phyloP scores from a whole-genome alignment of 2,329 filamentous ascomycete genomes.

The Aspergillus pseudoviridinutans region DNA sequence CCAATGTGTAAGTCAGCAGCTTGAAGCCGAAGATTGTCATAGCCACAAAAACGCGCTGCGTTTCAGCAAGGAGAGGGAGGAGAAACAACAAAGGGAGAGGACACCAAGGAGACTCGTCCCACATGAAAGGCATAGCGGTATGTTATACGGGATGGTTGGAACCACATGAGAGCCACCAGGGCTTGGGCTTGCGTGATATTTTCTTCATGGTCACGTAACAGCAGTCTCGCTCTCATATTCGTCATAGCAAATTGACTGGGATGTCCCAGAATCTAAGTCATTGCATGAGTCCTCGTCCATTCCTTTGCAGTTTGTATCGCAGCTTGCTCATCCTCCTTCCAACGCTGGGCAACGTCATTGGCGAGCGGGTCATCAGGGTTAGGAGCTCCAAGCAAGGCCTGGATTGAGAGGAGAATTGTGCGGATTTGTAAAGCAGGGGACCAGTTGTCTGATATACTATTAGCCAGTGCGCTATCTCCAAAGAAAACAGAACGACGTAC shows the following conservation, averaged over 20 bases:
- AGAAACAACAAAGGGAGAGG: background rate
- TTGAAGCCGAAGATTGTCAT: background rate
- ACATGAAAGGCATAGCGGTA: background rate
- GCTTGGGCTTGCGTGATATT: conserved; percentile 15
- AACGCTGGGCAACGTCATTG: conserved; percentile 93
- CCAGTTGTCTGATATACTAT: conserved; percentile 74
- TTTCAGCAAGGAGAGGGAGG: background rate
- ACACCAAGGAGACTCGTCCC: background rate
- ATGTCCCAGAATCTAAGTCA: conserved; percentile 37
- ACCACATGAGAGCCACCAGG: conserved; percentile 13
- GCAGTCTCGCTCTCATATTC: conserved; percentile 13
- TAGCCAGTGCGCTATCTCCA: conserved; percentile 8
- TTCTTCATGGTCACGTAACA: conserved; percentile 32
- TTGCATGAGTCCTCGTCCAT: conserved; percentile 84
- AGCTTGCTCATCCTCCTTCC: conserved; percentile 92
- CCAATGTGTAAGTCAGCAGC: background rate
- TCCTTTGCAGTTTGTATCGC: conserved; percentile 89
- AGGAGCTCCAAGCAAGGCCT: conserved; percentile 89
- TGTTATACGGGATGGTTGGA: conserved; percentile 6
- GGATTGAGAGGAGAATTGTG: conserved; percentile 97
- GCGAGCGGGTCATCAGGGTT: conserved; percentile 98
- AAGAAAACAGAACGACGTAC: conserved; percentile 50
- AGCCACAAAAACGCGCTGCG: background rate
- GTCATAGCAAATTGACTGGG: conserved; percentile 9
- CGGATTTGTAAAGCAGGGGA: conserved; percentile 96